Base-by-base conservation (phyloP, 257 asterid genomes). In the Mentha longifolia region DNA sequence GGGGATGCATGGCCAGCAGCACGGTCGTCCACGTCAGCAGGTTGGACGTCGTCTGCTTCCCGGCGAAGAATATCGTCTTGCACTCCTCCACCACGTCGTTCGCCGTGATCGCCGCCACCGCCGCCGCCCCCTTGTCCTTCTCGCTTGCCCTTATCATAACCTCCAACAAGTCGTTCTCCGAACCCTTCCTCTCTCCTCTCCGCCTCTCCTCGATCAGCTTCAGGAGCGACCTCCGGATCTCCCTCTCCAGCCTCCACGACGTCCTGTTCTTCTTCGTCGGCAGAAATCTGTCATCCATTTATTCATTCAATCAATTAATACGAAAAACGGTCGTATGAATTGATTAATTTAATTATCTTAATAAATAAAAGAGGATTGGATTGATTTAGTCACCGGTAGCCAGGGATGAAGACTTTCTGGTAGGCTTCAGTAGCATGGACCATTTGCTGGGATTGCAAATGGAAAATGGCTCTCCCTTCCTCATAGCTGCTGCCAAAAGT, bases 61-160 rank as follows among this genome's bases (percentile, higher is more conserved):
- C 97, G 82, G 97, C 97, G 71, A 94, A 91, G 88, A 91, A 85
- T 20, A 94, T 81, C 2, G 97, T 86, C 82, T 94, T 94, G 88
- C 99, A 89, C 82, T 94, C 99, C 73, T 91, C 99, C 1, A 94
- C 92, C 14, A 89, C 85, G 82, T 91, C 99, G 78, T 80, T 63
- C 0, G 84, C 71, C 0, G 90, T 86, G 20, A 88, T 81, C 6
- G 70, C 56, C 3, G 58, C 60, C 14, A 64, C 12, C 1, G 69
- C 28, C 15, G 78, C 37, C 45, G 70, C 55, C 47, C 73, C 61
- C 62, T 17, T 30, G 28, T 68, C 80, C 49, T 25, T 81, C 28
- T 62, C 51, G 56, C 87, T 79, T 6, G 94, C 90, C 58, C 77
- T 82, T 64, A 94, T 91, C 97, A 94, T 89, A 50, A 94, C 61